Conservation (phyloP, 805 yeast genomes). For the Zygosaccharomyces bisporus region DNA sequence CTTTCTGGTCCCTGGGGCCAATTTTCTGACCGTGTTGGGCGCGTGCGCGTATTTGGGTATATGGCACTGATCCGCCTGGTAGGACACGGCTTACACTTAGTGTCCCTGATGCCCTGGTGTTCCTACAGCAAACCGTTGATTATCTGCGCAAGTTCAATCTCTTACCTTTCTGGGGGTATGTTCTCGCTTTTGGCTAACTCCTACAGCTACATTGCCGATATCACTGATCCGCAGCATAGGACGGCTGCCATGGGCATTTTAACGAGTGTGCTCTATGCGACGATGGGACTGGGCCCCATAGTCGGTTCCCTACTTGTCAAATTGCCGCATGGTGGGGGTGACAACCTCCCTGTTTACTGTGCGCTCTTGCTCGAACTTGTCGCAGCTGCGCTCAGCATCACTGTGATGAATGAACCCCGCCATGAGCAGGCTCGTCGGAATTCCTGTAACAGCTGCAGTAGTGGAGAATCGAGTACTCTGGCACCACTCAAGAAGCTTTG, state of each 20-base stretch:
- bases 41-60: slow-evolving; percentile 47
- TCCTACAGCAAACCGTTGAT: slow-evolving; percentile 40
- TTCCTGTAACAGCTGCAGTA: slow-evolving; percentile 23
- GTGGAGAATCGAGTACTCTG: slow-evolving; percentile 29
- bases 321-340: slow-evolving; percentile 28
- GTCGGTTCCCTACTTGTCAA: slow-evolving; percentile 44
- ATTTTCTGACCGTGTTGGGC: slow-evolving; percentile 60
- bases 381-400: slow-evolving; percentile 35
- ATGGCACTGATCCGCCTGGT: slow-evolving; percentile 29
- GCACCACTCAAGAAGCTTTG: slow-evolving; percentile 51
- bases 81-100: slow-evolving; percentile 20
- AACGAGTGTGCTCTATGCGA: slow-evolving; percentile 55
- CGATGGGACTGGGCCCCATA: slow-evolving; percentile 64
- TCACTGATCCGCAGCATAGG: slow-evolving; percentile 58
- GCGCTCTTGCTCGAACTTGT: slow-evolving; percentile 33
- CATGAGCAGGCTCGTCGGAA: slow-evolving; percentile 44
- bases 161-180: slow-evolving; percentile 60
- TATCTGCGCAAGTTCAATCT: slow-evolving; percentile 44
- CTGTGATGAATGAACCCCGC: slow-evolving; percentile 61
- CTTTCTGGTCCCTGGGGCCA: slow-evolving; percentile 63
- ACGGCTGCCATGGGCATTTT: slow-evolving; percentile 55
- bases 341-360: slow-evolving; percentile 33
- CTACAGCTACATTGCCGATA: slow-evolving; percentile 71
- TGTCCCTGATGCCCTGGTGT: slow-evolving; percentile 35
- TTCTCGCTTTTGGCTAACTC: slow-evolving; percentile 53